phyloP scores from a whole-genome alignment of 1,284 basidiomycete genomes.

The Tremellales sp. region DNA sequence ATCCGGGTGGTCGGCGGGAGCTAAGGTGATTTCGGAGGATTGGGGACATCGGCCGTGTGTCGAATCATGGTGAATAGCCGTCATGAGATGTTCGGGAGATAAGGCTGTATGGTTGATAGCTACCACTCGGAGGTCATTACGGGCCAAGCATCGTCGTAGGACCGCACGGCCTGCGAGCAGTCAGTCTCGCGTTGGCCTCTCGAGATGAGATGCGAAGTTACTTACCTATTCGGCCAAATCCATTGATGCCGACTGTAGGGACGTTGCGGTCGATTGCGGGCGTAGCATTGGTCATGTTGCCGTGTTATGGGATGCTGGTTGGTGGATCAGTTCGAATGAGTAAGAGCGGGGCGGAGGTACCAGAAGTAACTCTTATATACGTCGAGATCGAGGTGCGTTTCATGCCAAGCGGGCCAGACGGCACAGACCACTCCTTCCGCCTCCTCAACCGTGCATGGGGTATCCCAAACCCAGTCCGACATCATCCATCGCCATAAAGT shows the following conservation, averaged over 20 bases:
- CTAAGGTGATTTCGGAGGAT: slow-evolving; percentile 32
- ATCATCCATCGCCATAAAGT: too few relatives aligned
- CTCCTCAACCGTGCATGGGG: too few relatives aligned
- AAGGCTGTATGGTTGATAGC: slow-evolving; percentile 50
- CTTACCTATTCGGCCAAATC: slow-evolving; percentile 48
- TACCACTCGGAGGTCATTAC: slow-evolving; percentile 37
- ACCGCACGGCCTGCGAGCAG: slow-evolving; percentile 25
- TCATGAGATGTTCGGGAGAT: slow-evolving; percentile 42
- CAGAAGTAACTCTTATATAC: too few relatives aligned
- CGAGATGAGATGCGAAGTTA: not conserved
- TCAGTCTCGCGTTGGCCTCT: not conserved
- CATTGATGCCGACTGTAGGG: slow-evolving; percentile 47
- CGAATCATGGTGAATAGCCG: slow-evolving; percentile 46
- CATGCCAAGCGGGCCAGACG: too few relatives aligned
- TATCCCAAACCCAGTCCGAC: too few relatives aligned
- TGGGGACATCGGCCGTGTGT: slow-evolving; percentile 43
- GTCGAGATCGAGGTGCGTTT: too few relatives aligned
- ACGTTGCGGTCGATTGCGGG: slow-evolving; percentile 1
- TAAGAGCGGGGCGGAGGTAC: too few relatives aligned
- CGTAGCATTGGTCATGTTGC: not conserved
- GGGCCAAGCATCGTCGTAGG: slow-evolving; percentile 28
- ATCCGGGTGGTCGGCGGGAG: slow-evolving; percentile 33
- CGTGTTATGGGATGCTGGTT: too few relatives aligned
- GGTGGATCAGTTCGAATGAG: too few relatives aligned
- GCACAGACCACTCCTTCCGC: too few relatives aligned